phyloP scores from a whole-genome alignment of 306 rosid species.

The Cucumis sativus region Cucumber_9930_V3 NC_026660.2:4156501-4157000 shows the following conservation, averaged over 20 bases:
- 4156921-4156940: constrained; percentile 74
- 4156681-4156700: constrained; percentile 58
- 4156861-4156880: constrained; percentile 78
- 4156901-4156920: constrained; percentile 64
- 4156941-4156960: constrained; percentile 88
- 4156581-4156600: constrained; percentile 89
- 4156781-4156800: constrained; percentile 54
- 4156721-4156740: constrained; percentile 68
- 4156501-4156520: constrained; percentile 81
- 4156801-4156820: constrained; percentile 83
- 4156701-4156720: constrained; percentile 69
- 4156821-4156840: constrained; percentile 59
- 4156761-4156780: constrained; percentile 69
- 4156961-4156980: constrained; percentile 67
- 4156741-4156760: constrained; percentile 55
- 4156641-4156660: constrained; percentile 85
- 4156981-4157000: constrained; percentile 60
- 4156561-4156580: constrained; percentile 80
- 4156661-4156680: constrained; percentile 72
- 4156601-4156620: constrained; percentile 62
- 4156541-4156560: constrained; percentile 75
- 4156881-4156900: constrained; percentile 57
- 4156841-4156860: constrained; percentile 60
- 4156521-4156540: constrained; percentile 68
- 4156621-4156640: constrained; percentile 65